Base-by-base conservation (phyloP, 2,329 filamentous ascomycete species). In the Xylaria sp. region DNA sequence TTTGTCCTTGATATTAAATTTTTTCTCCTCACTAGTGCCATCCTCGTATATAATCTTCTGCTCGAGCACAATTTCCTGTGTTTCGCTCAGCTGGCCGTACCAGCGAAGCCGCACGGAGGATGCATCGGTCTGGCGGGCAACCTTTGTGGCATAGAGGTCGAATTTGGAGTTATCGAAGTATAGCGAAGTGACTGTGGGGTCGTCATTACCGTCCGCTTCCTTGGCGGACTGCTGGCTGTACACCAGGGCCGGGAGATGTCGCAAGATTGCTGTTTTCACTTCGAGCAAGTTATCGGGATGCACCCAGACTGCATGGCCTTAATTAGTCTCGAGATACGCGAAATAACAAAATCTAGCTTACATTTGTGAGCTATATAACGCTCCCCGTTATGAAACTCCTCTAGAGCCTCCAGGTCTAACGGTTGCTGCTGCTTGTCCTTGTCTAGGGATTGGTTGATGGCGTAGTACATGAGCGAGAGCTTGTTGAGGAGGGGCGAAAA, bases 271-370 rank as follows among this genome's bases (percentile, higher is more conserved):
- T 4, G 95, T 98, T 83, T 98, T 97, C 75, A 98, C 92, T 79
- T 99, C 95, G 68, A 98, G 87, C 27, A 98, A 82, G 77, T 99
- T 98, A 72, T 99, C 95, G 31, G 88, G 86, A 75, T 99, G 95
- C 5, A 99, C 90, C 95, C 95, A 99, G 80, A 97, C 88, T 90
- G 58, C 7, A 57, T 19, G 21, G 17, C 7, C 37, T 49, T 49
- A 57, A 25, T 82, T 71, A 81, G 70, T 56, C 40, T 9, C 72
- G 65, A 64, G 13, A 31, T 27, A 17, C 13, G 54, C 41, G 27
- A n/a, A 19, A 43, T 27, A 38, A 13, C 19, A n/a, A 15, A n/a
- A 40, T 23, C 3, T 7, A 8, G 13, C 87, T 74, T 81, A 90
- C 89, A 97, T 78, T 97, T 97, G 78, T 94, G 87, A 3, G 93